A percentile compares a stretch with the other conserved stretches of the same genome.
Evolutionary conservation across 2,329 filamentous ascomycete genomes (phyloP).

Genomic region (Phyllosticta citribraziliensis): DNA sequence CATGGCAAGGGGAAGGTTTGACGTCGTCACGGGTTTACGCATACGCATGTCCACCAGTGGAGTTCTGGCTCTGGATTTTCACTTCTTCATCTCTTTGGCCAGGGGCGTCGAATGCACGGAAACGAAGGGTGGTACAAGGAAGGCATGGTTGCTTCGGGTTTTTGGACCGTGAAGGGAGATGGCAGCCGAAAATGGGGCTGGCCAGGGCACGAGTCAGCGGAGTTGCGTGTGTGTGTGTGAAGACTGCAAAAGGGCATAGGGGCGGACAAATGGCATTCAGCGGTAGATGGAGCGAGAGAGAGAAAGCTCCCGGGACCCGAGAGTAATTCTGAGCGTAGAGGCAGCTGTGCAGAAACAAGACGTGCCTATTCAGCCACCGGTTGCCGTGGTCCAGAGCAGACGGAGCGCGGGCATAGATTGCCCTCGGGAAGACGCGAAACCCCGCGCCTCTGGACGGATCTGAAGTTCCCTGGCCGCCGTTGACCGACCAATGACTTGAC

Average conservation of each 20-base stretch:
- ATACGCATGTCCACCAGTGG: not conserved
- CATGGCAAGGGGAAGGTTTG: not conserved
- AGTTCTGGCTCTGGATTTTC: not conserved
- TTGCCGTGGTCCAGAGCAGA: not conserved
- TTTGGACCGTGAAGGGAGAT: not conserved
- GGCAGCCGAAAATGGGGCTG: not conserved
- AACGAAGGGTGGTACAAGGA: not conserved
- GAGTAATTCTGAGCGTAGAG: not conserved
- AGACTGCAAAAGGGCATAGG: not conserved
- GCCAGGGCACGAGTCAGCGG: not conserved
- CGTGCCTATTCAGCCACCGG: not conserved
- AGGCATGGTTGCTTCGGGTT: not conserved
- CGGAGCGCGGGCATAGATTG: not conserved
- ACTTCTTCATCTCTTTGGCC: not conserved
- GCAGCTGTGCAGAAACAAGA: too few species aligned
- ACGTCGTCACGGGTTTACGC: not conserved
- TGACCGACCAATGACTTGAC: conserved; percentile 3
- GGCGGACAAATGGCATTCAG: not conserved
- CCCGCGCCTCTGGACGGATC: not conserved
- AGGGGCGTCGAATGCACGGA: not conserved
- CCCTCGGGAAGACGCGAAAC: not conserved
- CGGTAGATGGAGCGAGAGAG: not conserved
- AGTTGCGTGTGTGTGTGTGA: not conserved
- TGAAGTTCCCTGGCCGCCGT: not conserved
- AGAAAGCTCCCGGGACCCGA: too few species aligned